Base-by-base conservation (phyloP, 2,329 filamentous ascomycete genomes). In the Colletotrichum sansevieriae region DNA sequence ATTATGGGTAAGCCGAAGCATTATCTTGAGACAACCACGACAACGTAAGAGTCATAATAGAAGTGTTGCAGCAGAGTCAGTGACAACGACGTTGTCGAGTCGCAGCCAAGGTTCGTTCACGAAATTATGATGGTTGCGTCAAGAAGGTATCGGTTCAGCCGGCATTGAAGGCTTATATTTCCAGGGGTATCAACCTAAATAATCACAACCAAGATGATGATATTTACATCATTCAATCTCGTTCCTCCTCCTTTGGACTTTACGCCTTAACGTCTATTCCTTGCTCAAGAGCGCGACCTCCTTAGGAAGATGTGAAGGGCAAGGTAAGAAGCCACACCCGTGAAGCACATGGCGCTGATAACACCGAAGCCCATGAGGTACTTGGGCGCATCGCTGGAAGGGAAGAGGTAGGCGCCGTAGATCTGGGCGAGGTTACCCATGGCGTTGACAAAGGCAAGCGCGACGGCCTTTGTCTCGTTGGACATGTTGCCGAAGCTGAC, bases 351-450 rank as follows among this genome's bases (percentile, higher is more conserved):
- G 5, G 58, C 64, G 5, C 64, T 67, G 9, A 67, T 57, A 9
- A 63, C 59, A 6, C 64, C 64, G 73, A 80, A 85, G 57, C 76
- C 83, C 75, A 79, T 81, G 2, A 83, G 72, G 69, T 85, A 85
- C 71, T 86, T 84, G 0, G 85, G 85, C 20, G 76, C 76, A 62
- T 87, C 84, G 0, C 77, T 71, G 0, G 75, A 74, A 0, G 85
- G 86, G 74, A 87, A 88, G 3, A 88, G 72, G 70, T 87, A 83
- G 74, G 84, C 81, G 10, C 86, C 85, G 64, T 88, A 88, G 9
- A 88, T 88, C 70, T 86, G 83, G 0, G 85, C 83, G 2, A 87
- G 74, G 64, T 88, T 88, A 3, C 84, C 86, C 72, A 87, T 78
- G 0, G 84, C 84, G 72, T 88, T 88, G 57, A 88, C 83, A 7